Percentiles rank a stretch among this genome's conserved stretches.
Conservation (phyloP, 805 yeast genomes). For the Wickerhamiella sorbophila region DNA sequence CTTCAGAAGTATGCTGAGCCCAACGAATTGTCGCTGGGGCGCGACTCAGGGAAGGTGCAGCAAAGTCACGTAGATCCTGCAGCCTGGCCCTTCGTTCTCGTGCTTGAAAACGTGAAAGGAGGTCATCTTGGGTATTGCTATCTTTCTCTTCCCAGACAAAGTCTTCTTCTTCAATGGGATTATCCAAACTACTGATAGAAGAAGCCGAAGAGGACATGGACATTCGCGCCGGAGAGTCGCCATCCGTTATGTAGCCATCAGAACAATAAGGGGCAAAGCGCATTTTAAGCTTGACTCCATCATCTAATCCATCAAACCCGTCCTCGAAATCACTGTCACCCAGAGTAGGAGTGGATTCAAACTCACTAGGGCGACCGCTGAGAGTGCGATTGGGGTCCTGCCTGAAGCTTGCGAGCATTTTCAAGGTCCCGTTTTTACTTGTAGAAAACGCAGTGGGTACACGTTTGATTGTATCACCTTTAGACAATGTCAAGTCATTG, state of each 20-base stretch:
- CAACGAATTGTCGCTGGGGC: background rate
- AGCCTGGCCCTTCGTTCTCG: conserved; percentile 11
- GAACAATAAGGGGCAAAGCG: background rate
- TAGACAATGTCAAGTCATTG: background rate
- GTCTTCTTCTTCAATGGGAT: conserved; percentile 16
- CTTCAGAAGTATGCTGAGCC: background rate
- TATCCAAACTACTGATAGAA: conserved; percentile 8
- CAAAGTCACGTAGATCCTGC: conserved; percentile 5
- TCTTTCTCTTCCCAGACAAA: conserved; percentile 11
- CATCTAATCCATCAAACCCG: conserved; percentile 4
- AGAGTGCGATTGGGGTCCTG: background rate
- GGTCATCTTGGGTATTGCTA: conserved; percentile 2
- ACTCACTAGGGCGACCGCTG: background rate
- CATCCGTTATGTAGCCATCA: conserved; percentile 10
- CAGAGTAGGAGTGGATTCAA: background rate
- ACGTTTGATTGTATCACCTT: background rate
- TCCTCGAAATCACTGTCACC: conserved; percentile 12
- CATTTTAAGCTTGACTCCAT: background rate
- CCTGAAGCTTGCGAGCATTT: background rate
- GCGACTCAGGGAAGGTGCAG: background rate
- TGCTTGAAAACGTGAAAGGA: conserved; percentile 8
- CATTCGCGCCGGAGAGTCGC: conserved; percentile 13
- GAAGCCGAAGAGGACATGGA: conserved; percentile 10
- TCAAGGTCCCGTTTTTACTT: background rate
- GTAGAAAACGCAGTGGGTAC: background rate